Evolutionary conservation across 2,329 filamentous ascomycete genomes (phyloP).

Genomic region (Aureobasidium lini): DNA sequence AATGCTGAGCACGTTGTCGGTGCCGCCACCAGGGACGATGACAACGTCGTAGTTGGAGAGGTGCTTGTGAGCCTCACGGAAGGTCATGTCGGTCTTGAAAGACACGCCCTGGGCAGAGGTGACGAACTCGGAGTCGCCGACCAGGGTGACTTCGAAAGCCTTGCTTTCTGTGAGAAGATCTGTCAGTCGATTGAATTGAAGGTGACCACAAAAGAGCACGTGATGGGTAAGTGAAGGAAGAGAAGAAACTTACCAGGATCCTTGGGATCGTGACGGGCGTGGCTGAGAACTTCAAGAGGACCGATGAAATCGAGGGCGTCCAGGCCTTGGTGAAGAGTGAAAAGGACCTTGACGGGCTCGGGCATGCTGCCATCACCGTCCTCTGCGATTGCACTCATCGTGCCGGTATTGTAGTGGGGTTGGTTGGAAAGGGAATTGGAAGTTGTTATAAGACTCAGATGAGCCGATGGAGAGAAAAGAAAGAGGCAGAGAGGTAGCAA

Average conservation of each 20-base stretch:
- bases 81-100: conserved; percentile 67
- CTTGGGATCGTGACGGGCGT: conserved; percentile 47
- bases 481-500: conserved; percentile 2
- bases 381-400: conserved; percentile 43
- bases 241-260: conserved; percentile 39
- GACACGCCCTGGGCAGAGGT: conserved; percentile 56
- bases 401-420: conserved; percentile 25
- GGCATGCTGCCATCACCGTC: conserved; percentile 26
- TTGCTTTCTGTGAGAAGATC: conserved; percentile 35
- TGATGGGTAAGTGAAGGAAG: not conserved
- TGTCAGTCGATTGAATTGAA: not conserved
- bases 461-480: conserved; percentile 9
- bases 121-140: conserved; percentile 39
- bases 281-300: conserved; percentile 50
- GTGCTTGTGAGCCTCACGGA: conserved; percentile 66
- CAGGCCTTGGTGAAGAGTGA: conserved; percentile 49
- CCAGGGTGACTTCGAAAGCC: conserved; percentile 48
- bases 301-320: conserved; percentile 52
- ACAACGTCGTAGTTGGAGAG: conserved; percentile 73
- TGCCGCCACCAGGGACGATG: conserved; percentile 66
- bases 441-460: conserved; percentile 6
- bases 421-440: not conserved
- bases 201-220: conserved; percentile 7
- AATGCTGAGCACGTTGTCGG: conserved; percentile 47
- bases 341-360: conserved; percentile 52